phyloP scores from a whole-genome alignment of 139 green algal species.

The Volvox africanus region DNA sequence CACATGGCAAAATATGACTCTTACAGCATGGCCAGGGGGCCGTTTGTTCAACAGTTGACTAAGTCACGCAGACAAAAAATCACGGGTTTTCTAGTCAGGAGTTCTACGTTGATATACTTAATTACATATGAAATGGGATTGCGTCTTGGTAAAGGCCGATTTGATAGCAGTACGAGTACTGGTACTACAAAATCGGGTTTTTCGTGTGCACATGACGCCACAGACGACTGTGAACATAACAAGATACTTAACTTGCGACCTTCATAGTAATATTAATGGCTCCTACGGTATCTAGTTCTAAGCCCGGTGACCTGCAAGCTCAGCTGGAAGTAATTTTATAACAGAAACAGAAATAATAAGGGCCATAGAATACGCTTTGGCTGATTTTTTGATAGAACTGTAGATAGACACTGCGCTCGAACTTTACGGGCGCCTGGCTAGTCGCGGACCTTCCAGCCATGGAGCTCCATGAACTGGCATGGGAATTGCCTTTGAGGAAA shows the following conservation, averaged over 20 bases:
- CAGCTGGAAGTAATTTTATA: not conserved
- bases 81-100: no score
- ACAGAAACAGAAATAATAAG: not conserved
- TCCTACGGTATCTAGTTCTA: not conserved
- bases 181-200: not conserved
- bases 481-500: not conserved
- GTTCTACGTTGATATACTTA: no score
- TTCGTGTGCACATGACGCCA: not conserved
- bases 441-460: not conserved
- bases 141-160: no score
- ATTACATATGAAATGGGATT: no score
- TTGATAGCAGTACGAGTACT: no score
- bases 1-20: no score
- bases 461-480: not conserved
- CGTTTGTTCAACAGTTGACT: no score
- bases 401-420: not conserved
- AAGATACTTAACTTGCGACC: not conserved
- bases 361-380: not conserved
- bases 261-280: not conserved
- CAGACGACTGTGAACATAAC: not conserved
- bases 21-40: no score
- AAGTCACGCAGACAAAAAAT: no score
- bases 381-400: not conserved
- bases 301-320: not conserved
- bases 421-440: slow-evolving; percentile 1